phyloP scores from a whole-genome alignment of 441 rosid genomes.

The Pelargonium australe region DNA sequence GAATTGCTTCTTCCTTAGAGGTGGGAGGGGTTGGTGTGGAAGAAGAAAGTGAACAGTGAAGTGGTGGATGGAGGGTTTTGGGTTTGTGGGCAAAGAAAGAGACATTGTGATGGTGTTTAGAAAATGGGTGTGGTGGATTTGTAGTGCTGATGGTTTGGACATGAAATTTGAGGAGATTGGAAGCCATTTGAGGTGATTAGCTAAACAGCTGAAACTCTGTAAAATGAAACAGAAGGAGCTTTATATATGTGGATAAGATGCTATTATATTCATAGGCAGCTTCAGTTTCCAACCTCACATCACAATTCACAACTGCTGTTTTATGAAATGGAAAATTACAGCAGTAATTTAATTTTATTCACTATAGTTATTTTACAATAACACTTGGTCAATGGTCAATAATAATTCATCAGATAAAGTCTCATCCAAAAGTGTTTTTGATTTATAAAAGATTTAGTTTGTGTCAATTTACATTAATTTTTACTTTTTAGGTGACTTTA shows the following conservation, averaged over 20 bases:
- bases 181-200: slow-evolving; percentile 8
- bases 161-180: slow-evolving; percentile 12
- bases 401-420: too few relatives aligned
- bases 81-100: slow-evolving; percentile 15
- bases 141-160: not conserved
- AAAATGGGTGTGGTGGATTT: slow-evolving; percentile 8
- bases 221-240: not conserved
- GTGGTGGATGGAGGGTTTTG: slow-evolving; percentile 23
- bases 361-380: too few relatives aligned
- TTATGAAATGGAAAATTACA: too few relatives aligned
- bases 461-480: too few relatives aligned
- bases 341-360: too few relatives aligned
- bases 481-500: too few relatives aligned
- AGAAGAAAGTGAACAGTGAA: slow-evolving; percentile 41
- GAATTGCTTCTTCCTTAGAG: slow-evolving; percentile 74
- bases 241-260: not conserved
- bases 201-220: not conserved
- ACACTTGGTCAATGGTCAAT: too few relatives aligned
- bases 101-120: slow-evolving; percentile 14
- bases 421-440: too few relatives aligned
- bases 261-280: too few relatives aligned
- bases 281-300: too few relatives aligned
- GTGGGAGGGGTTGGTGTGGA: slow-evolving; percentile 38
- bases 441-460: too few relatives aligned
- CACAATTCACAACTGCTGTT: too few relatives aligned